phyloP scores from a whole-genome alignment of 2,329 filamentous ascomycete genomes.

The Sporothrix protearum region DNA sequence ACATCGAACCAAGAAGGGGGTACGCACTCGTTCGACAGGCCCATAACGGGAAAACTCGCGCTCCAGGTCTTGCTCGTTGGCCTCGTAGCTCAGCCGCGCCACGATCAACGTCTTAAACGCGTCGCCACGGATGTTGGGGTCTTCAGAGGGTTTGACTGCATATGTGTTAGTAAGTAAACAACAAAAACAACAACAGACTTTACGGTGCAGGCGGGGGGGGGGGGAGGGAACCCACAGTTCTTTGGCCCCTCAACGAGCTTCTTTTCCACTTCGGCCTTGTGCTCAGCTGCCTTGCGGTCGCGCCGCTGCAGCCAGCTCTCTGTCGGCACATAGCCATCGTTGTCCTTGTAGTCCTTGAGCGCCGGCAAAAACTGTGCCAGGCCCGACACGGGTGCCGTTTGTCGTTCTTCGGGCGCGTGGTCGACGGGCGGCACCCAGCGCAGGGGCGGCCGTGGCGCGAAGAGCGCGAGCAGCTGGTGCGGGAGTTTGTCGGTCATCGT shows the following conservation, averaged over 20 bases:
- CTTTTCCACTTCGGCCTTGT: constrained; percentile 63
- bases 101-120: constrained; percentile 95
- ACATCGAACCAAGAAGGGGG: background rate
- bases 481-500: constrained; percentile 95
- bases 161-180: background rate
- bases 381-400: constrained; percentile 68
- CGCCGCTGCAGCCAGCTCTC: constrained; percentile 90
- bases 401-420: constrained; percentile 75
- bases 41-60: constrained; percentile 91
- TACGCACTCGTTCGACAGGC: constrained; percentile 79
- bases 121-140: constrained; percentile 86
- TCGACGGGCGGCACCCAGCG: constrained; percentile 84
- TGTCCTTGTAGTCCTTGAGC: constrained; percentile 72
- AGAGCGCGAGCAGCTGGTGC: constrained; percentile 86
- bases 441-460: constrained; percentile 87
- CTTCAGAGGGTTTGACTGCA: constrained; percentile 74
- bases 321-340: constrained; percentile 71
- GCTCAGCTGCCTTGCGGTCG: constrained; percentile 79
- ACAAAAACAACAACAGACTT: background rate
- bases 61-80: constrained; percentile 84
- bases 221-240: constrained; percentile 49
- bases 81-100: constrained; percentile 82
- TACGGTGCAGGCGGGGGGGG: too few relatives aligned
- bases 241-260: constrained; percentile 61
- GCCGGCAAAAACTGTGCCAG: constrained; percentile 71